Evolutionary conservation across 2,329 filamentous ascomycete species (phyloP).

Genomic region (Ramularia endophylla): DNA sequence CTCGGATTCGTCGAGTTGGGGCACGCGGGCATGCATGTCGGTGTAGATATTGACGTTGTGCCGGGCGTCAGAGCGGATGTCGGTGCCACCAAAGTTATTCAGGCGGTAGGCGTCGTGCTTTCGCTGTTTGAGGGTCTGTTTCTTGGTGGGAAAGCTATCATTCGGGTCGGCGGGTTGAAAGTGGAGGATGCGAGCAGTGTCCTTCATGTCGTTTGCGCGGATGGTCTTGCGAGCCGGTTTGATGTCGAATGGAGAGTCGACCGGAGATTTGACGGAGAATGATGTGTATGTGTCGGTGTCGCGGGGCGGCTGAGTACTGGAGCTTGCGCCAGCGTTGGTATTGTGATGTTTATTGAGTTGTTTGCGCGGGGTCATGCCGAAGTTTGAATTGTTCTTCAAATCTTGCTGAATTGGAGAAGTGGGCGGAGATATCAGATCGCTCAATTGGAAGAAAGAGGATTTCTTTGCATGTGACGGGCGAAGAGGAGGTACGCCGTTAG

Average conservation of each 20-base stretch:
- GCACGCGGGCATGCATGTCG: constrained; percentile 70
- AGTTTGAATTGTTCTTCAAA: too few relatives aligned
- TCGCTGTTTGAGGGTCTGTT: constrained; percentile 37
- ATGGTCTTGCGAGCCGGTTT: constrained; percentile 44
- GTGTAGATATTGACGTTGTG: constrained; percentile 56
- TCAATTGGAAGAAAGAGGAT: background rate
- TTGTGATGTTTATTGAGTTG: too few relatives aligned
- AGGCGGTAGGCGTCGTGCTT: constrained; percentile 10
- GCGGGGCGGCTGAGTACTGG: too few relatives aligned
- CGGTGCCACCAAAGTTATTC: constrained; percentile 50
- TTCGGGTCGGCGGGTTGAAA: constrained; percentile 54
- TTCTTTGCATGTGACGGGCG: background rate
- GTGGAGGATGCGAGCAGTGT: constrained; percentile 47
- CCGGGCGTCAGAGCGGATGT: constrained; percentile 33
- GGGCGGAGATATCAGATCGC: background rate
- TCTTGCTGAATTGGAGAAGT: background rate
- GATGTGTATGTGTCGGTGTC: background rate
- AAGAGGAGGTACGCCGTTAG: background rate
- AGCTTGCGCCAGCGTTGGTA: too few relatives aligned
- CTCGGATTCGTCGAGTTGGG: constrained; percentile 57
- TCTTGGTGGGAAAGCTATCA: constrained; percentile 54
- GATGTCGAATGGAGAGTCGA: too few relatives aligned
- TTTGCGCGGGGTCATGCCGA: too few relatives aligned
- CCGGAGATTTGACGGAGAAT: too few relatives aligned
- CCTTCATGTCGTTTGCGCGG: constrained; percentile 36